Base-by-base conservation (phyloP, 1,284 basidiomycete genomes). In the Butyriboletus appendiculatus region DNA sequence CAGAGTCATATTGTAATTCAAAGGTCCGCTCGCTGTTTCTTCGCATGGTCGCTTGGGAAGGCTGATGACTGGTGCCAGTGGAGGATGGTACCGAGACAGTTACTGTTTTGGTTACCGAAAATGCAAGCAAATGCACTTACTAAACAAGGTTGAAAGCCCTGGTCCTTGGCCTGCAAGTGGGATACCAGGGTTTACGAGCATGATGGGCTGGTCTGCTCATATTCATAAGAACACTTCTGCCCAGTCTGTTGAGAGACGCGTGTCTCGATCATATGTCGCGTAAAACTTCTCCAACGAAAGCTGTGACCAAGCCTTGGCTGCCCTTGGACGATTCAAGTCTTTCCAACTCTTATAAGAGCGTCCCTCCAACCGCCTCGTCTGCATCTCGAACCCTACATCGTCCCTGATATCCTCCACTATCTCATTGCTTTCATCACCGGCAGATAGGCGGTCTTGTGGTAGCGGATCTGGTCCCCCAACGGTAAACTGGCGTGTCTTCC, bases 331-430 rank as follows among this genome's bases (percentile, higher is more conserved):
- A 22, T 5, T 30, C 42, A 30, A 24, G 16, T 48, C 46, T 48
- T 48, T 48, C 46, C 41, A 45, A 15, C 41, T 32, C 42, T 32
- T 48, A 32, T 48, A 48, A 30, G 46, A 47, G 7, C 20, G 46
- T 30, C 10, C 20, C 11, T 47, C 42, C 3, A 9, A 9, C 5
- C 42, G 28, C 10, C 30, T 16, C 26, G 3, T 10, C 28, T 6
- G 18, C 47, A 48, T 47, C 20, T 48, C 47, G 28, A 48, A 48
- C 14, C 47, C 47, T 43, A 48, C 32, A 48, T 30, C 46, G 8
- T 48, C 47, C 28, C 43, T 47, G 20, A 48, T 48, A 48, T 47
- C 43, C 16, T 48, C 30, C 6, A 48, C 9, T n/a, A 48, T 24
- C 22, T 48, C 47, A 8, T 28, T 12, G 16, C 22, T 48, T 33